A percentile compares a stretch with the other conserved stretches of the same genome.
Conservation (phyloP, 352 stramenopile species). For the Pythium aristosporum region DNA sequence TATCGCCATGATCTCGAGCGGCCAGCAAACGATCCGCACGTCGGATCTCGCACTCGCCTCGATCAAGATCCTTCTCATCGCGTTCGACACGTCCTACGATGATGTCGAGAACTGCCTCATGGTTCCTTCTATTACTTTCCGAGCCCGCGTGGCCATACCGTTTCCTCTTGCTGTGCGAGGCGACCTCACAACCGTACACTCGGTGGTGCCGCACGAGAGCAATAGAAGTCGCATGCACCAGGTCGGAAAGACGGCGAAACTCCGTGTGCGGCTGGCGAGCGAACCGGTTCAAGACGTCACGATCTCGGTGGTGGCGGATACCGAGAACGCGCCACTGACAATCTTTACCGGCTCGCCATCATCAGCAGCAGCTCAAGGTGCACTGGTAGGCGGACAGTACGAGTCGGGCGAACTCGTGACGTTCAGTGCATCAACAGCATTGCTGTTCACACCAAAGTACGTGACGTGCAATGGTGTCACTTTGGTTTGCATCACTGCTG, state of each 20-base stretch:
- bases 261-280: conserved; percentile 50
- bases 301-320: conserved; percentile 36
- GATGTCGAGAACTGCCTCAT: conserved; percentile 37
- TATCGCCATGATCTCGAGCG: conserved; percentile 49
- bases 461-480: conserved; percentile 5
- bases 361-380: conserved; percentile 4
- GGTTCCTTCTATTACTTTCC: conserved; percentile 35
- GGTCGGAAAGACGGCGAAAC: conserved; percentile 28
- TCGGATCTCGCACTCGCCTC: conserved; percentile 29
- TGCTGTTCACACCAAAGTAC: conserved; percentile 50
- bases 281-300: conserved; percentile 52
- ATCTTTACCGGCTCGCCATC: conserved; percentile 38
- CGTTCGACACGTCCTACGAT: conserved; percentile 65
- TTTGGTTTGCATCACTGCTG: background rate
- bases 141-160: conserved; percentile 35
- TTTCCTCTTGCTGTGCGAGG: conserved; percentile 53
- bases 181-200: conserved; percentile 35
- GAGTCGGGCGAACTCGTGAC: conserved; percentile 33
- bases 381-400: conserved; percentile 36
- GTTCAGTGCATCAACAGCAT: conserved; percentile 39
- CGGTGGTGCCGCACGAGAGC: conserved; percentile 35
- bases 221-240: conserved; percentile 60
- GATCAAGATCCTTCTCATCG: conserved; percentile 33
- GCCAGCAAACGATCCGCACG: conserved; percentile 34
- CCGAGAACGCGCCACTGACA: conserved; percentile 28